Base-by-base conservation (phyloP, 139 green algal species). In the Coelastrella sp. region DNA sequence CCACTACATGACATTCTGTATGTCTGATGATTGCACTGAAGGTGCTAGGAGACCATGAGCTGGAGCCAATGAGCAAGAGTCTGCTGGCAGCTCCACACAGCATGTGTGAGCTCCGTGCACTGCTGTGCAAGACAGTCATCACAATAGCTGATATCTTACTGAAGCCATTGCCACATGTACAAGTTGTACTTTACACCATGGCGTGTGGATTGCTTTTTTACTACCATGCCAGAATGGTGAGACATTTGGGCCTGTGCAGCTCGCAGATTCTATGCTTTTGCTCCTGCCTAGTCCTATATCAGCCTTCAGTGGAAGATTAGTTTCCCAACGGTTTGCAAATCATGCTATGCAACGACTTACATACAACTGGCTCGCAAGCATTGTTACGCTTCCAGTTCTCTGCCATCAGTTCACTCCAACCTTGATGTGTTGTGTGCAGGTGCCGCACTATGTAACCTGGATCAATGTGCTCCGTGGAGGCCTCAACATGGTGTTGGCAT, bases 81-180 rank as follows among this genome's bases (percentile, higher is more conserved):
- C 40, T 92, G 66, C 86, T 92, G 59, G 86, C 86, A 1, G 62
- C 84, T 40, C 89, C 89, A 0, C 80, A 89, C 79, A 83, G 43
- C 50, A 87, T 91, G 84, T 74, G 48, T 4, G 89, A 91, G 87
- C 80, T 92, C 76, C 74, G 59, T n/a, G 64, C 79, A 57, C 66
- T 85, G 37, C 67, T 90, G 50, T 75, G 64, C 66, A 92, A 90
- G 67, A 90, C 89, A 0, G 23, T 85, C 32, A 92, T 92, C 75
- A 88, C 84, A 4, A 59, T 81, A 9, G 73, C 86, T 35, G 86
- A 89, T 51, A 81, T 90, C 32, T 43, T 90, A 38, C 57, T 92
- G 50, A 86, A 79, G 60, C 37, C 57, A 30, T 43, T 41, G 63
- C 85, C 83, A 1, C 11, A 86, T 4, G n/a, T 89, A 5, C 88